A percentile compares a stretch with the other conserved stretches of the same genome.
Conservation (phyloP, 2,329 filamentous ascomycete genomes). For the Phoma sp. region DNA sequence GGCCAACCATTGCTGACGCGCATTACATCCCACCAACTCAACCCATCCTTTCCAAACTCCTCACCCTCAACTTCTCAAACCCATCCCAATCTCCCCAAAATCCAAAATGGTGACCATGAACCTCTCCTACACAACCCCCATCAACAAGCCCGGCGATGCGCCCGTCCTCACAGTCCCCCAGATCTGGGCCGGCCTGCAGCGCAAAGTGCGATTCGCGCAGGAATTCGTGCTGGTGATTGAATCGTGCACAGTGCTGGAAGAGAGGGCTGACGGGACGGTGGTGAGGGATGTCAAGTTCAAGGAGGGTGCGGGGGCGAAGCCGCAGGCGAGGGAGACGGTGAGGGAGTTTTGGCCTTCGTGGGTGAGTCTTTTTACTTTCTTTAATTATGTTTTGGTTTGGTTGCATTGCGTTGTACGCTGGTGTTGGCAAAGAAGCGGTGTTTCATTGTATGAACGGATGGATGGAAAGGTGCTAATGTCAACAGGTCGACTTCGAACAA, state of each 20-base stretch:
- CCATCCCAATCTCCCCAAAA: too few species aligned
- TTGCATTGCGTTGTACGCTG: too few species aligned
- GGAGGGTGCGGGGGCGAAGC: constrained; percentile 37
- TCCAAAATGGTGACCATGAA: constrained; percentile 50
- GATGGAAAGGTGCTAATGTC: background rate
- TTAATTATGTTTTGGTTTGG: background rate
- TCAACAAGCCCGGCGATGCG: constrained; percentile 52
- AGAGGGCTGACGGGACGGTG: constrained; percentile 46
- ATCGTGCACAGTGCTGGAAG: constrained; percentile 51
- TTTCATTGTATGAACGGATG: background rate
- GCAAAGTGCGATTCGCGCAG: constrained; percentile 55
- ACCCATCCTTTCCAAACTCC: too few species aligned
- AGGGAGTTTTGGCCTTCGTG: constrained; percentile 49
- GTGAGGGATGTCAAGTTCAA: constrained; percentile 52
- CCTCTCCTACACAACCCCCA: constrained; percentile 52
- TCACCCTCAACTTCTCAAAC: too few species aligned
- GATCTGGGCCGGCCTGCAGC: constrained; percentile 56
- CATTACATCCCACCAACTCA: background rate
- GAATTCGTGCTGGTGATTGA: constrained; percentile 57
- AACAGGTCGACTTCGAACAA: constrained; percentile 56
- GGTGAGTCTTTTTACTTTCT: constrained; percentile 36
- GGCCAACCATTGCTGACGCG: background rate
- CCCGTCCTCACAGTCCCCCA: constrained; percentile 49
- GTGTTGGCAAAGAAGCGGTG: too few species aligned
- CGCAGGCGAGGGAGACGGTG: constrained; percentile 49